Conservation (phyloP, 2,329 filamentous ascomycete genomes). For the Neopestalotiopsis sp. region DNA sequence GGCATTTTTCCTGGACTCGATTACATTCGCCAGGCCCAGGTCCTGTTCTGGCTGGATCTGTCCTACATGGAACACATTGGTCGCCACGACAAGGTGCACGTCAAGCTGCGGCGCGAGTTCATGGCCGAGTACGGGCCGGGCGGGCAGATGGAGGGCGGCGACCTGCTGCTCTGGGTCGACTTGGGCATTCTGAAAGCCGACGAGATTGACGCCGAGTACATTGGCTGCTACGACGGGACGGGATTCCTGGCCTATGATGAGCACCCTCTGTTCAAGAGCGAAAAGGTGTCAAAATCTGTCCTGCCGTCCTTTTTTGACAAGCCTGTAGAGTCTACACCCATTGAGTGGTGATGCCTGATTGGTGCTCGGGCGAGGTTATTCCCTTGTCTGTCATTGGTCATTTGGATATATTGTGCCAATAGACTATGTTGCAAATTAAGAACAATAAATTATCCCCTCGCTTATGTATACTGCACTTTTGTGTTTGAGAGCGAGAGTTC, state of each 20-base stretch:
- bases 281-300: not conserved
- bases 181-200: constrained; percentile 1
- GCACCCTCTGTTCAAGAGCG: constrained; percentile 2
- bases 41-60: constrained; percentile 4
- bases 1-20: not conserved
- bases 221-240: constrained; percentile 4
- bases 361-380: not conserved
- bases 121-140: constrained; percentile 5
- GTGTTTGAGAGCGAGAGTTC: too few species aligned
- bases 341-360: not conserved
- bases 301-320: not conserved
- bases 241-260: constrained; percentile 7
- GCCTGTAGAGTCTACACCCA: not conserved
- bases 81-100: constrained; percentile 4
- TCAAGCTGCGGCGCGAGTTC: constrained; percentile 5
- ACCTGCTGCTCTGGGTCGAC: constrained; percentile 8
- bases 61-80: constrained; percentile 8
- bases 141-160: constrained; percentile 2
- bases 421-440: not conserved
- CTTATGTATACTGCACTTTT: too few species aligned
- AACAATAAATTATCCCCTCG: too few species aligned
- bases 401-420: not conserved
- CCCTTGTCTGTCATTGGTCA: not conserved
- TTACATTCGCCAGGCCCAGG: not conserved
- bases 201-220: constrained; percentile 8